A percentile compares a stretch with the other conserved stretches of the same genome.
Evolutionary conservation across 805 yeast species (phyloP).

Genomic region (Saccharomycopsis vini): DNA sequence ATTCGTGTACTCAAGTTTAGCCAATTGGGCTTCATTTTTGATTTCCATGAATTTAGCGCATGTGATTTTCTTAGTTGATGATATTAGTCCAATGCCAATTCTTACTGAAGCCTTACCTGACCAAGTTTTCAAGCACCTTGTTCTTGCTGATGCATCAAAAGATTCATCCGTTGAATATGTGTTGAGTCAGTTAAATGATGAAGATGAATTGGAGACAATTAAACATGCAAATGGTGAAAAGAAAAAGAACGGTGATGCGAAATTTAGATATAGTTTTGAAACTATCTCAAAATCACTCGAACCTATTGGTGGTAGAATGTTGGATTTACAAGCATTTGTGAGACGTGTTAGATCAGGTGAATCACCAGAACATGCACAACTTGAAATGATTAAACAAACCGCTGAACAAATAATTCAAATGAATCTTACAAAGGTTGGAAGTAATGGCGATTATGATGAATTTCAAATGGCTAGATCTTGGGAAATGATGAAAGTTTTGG

Average conservation of each 20-base stretch:
- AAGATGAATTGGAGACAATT: slow-evolving; percentile 24
- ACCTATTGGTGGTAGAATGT: slow-evolving; percentile 91
- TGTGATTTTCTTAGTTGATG: slow-evolving; percentile 81
- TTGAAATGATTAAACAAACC: slow-evolving; percentile 75
- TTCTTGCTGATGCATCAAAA: slow-evolving; percentile 73
- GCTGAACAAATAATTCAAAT: slow-evolving; percentile 83
- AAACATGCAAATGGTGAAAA: slow-evolving; percentile 17
- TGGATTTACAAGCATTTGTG: slow-evolving; percentile 83
- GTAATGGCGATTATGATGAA: slow-evolving; percentile 29
- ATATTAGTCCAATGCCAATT: slow-evolving; percentile 63
- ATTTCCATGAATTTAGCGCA: slow-evolving; percentile 77
- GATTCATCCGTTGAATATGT: slow-evolving; percentile 66
- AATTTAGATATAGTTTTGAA: slow-evolving; percentile 1
- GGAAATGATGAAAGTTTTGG: slow-evolving; percentile 62
- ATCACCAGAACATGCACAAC: slow-evolving; percentile 61
- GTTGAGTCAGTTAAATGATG: slow-evolving; percentile 37
- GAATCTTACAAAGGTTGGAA: slow-evolving; percentile 39
- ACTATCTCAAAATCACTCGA: slow-evolving; percentile 46
- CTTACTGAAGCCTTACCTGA: slow-evolving; percentile 72
- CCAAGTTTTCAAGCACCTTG: slow-evolving; percentile 69
- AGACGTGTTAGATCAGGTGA: slow-evolving; percentile 88
- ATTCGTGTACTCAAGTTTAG: slow-evolving; percentile 61
- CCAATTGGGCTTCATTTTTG: slow-evolving; percentile 83
- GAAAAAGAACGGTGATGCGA: slow-evolving; percentile 19
- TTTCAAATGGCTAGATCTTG: slow-evolving; percentile 82